phyloP scores from a whole-genome alignment of 495 filamentous ascomycete genomes.

The Tuber aestivum region DNA sequence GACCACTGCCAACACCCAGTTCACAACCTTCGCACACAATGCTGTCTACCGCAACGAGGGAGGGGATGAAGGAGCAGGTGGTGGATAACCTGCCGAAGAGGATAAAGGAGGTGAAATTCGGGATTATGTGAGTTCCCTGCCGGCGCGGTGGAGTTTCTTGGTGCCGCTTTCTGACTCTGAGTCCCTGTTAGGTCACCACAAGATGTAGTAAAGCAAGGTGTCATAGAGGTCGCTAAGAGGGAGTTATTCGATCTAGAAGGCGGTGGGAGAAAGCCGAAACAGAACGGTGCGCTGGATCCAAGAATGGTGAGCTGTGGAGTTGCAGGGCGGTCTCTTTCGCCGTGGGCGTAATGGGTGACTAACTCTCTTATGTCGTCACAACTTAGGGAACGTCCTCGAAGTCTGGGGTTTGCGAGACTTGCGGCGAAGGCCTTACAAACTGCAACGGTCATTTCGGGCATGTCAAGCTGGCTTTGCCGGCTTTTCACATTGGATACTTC shows the following conservation, averaged over 20 bases:
- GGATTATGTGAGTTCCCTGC: slow-evolving; percentile 63
- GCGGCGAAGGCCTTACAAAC: slow-evolving; percentile 63
- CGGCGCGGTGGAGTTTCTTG: slow-evolving; percentile 13
- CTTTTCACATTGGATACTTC: slow-evolving; percentile 93
- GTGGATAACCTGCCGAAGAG: slow-evolving; percentile 79
- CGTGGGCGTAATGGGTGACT: neutral
- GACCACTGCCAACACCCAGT: neutral
- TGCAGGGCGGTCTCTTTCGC: neutral
- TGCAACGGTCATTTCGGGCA: slow-evolving; percentile 96
- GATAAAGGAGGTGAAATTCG: slow-evolving; percentile 89
- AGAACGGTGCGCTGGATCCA: slow-evolving; percentile 77
- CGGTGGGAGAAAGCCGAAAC: slow-evolving; percentile 57
- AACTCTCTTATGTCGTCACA: slow-evolving; percentile 8
- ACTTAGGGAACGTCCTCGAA: slow-evolving; percentile 74
- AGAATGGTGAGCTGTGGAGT: slow-evolving; percentile 54
- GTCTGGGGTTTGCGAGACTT: slow-evolving; percentile 69
- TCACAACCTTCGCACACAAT: slow-evolving; percentile 7
- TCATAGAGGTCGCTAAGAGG: slow-evolving; percentile 84
- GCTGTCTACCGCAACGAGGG: slow-evolving; percentile 34
- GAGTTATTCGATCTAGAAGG: slow-evolving; percentile 81
- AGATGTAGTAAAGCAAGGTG: slow-evolving; percentile 88
- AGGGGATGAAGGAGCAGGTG: slow-evolving; percentile 70
- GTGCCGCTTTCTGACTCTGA: slow-evolving; percentile 17
- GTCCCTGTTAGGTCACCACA: slow-evolving; percentile 61
- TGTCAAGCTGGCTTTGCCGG: slow-evolving; percentile 78